phyloP scores from a whole-genome alignment of 73 alveolate genomes.

The Paramecium primaurelia region DNA sequence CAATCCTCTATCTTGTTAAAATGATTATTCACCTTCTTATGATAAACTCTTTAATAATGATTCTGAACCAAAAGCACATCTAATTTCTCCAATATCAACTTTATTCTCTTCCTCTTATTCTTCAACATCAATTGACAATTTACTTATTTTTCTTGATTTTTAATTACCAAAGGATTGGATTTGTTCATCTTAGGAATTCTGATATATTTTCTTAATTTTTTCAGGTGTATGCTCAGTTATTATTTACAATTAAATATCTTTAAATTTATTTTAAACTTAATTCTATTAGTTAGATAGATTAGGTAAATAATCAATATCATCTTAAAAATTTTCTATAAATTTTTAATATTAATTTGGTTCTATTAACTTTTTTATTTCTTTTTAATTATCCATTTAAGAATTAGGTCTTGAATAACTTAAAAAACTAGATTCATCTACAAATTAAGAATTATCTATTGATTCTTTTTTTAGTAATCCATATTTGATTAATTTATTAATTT shows the following conservation, averaged over 20 bases:
- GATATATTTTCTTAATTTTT: background rate
- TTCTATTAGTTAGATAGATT: background rate
- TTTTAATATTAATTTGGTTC: background rate
- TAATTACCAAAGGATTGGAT: background rate
- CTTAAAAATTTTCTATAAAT: background rate
- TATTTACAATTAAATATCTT: background rate
- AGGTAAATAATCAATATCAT: background rate
- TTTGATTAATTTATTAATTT: background rate
- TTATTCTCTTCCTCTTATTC: slow-evolving; percentile 18
- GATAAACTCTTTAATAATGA: background rate
- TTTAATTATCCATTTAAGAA: background rate
- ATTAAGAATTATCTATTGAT: background rate
- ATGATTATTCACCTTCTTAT: background rate
- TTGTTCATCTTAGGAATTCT: background rate
- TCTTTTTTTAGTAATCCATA: background rate
- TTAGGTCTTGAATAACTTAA: background rate
- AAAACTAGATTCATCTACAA: background rate
- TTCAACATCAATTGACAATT: slow-evolving; percentile 29
- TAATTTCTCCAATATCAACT: slow-evolving; percentile 34
- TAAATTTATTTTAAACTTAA: background rate
- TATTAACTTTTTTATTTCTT: background rate
- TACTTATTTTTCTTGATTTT: background rate
- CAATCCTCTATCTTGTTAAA: background rate
- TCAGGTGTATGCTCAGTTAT: background rate
- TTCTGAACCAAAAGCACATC: slow-evolving; percentile 35